Conservation (phyloP, 805 yeast species). For the Ogataea populi-albae region DNA sequence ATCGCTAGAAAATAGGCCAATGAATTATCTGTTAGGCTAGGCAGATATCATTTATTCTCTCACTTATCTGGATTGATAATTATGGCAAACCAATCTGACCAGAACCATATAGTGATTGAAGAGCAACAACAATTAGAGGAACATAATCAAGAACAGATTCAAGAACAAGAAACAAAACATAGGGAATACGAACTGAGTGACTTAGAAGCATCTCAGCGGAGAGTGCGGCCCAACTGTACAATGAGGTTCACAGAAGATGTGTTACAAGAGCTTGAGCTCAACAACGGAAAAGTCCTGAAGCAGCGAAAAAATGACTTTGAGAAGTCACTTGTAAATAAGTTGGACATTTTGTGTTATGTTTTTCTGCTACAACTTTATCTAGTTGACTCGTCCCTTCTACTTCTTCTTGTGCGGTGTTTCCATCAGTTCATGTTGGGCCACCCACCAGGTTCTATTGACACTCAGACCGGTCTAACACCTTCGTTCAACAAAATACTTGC, state of each 20-base stretch:
- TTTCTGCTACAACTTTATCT: constrained; percentile 38
- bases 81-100: too few species aligned
- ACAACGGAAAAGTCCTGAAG: constrained; percentile 41
- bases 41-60: too few species aligned
- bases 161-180: too few species aligned
- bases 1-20: too few species aligned
- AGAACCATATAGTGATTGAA: too few species aligned
- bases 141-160: too few species aligned
- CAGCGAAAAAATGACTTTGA: constrained; percentile 42
- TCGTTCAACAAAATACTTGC: constrained; percentile 28
- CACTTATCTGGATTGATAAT: too few species aligned
- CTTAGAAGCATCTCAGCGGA: neutral
- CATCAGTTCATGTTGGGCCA: constrained; percentile 38
- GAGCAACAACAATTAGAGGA: too few species aligned
- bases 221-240: constrained; percentile 2
- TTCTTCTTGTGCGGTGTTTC: constrained; percentile 32
- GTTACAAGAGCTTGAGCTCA: constrained; percentile 36
- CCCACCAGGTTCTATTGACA: constrained; percentile 38
- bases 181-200: neutral
- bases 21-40: too few species aligned
- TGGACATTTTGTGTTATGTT: constrained; percentile 37
- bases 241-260: constrained; percentile 19
- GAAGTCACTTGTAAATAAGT: constrained; percentile 33
- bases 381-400: constrained; percentile 39
- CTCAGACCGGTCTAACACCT: constrained; percentile 21